These are phyloP conservation scores for Pezicula radicicola DNA, from an alignment of 2,329 filamentous ascomycete species.

Conservation along the genomic window DNA sequence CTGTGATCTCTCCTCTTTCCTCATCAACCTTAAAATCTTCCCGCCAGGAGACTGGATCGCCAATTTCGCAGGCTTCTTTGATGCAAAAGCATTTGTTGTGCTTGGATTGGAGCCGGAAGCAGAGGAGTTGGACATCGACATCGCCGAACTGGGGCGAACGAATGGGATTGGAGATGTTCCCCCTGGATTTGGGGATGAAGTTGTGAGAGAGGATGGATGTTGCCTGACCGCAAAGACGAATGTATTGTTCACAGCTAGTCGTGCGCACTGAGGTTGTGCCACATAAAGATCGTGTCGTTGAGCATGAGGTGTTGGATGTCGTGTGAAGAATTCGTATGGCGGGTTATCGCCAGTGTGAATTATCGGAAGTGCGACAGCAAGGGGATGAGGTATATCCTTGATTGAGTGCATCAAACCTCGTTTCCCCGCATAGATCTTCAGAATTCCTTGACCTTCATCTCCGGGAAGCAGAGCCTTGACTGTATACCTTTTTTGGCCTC, in stretches of 20 bases:
- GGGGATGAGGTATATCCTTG: slow-evolving; percentile 89
- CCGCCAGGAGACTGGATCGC: slow-evolving; percentile 92
- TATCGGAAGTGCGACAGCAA: slow-evolving; percentile 87
- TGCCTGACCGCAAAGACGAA: slow-evolving; percentile 97
- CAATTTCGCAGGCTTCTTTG: slow-evolving; percentile 87
- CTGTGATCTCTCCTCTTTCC: slow-evolving; percentile 64
- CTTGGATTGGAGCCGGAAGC: slow-evolving; percentile 56
- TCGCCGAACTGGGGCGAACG: slow-evolving; percentile 55
- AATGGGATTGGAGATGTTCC: slow-evolving; percentile 55
- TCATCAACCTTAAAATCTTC: slow-evolving; percentile 86
- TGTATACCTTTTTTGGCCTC: slow-evolving; percentile 84
- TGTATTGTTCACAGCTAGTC: slow-evolving; percentile 89
- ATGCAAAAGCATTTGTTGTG: slow-evolving; percentile 46
- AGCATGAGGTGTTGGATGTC: slow-evolving; percentile 96
- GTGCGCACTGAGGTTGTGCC: slow-evolving; percentile 88
- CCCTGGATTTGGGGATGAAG: slow-evolving; percentile 32
- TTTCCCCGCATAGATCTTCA: slow-evolving; percentile 93
- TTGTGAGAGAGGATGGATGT: slow-evolving; percentile 66
- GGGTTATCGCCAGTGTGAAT: slow-evolving; percentile 91
- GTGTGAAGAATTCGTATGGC: slow-evolving; percentile 85
- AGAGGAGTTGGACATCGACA: slow-evolving; percentile 62
- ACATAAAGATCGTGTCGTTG: slow-evolving; percentile 96
- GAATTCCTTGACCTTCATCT: slow-evolving; percentile 81
- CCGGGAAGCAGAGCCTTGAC: slow-evolving; percentile 89
- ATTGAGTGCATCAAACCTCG: slow-evolving; percentile 96